These are phyloP conservation scores for Biscogniauxia marginata DNA, from an alignment of 2,329 filamentous ascomycete genomes.

Conservation along the genomic window DNA sequence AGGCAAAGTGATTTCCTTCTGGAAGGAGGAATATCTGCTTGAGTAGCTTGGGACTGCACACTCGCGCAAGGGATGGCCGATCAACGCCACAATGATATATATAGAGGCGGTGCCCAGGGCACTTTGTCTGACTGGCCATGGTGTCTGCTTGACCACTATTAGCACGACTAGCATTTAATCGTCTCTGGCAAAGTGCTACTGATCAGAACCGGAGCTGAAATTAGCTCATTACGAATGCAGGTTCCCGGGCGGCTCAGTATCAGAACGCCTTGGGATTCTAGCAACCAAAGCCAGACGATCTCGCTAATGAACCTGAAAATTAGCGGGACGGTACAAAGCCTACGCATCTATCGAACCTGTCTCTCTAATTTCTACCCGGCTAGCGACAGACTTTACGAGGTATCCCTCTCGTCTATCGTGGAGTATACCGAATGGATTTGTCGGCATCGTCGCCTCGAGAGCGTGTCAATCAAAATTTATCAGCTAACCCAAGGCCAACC, in stretches of 20 bases:
- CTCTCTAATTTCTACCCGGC: neutral
- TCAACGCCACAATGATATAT: conserved; percentile 7
- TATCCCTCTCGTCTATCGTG: too few species aligned
- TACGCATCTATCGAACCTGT: neutral
- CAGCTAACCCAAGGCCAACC: neutral
- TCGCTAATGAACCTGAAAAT: neutral
- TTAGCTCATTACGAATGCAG: neutral
- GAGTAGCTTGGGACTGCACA: conserved; percentile 12
- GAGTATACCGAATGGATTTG: too few species aligned
- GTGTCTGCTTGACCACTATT: neutral
- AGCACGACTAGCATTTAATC: too few species aligned
- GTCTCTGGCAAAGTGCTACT: neutral
- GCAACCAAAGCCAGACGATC: neutral
- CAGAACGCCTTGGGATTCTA: neutral
- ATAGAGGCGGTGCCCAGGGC: conserved; percentile 1
- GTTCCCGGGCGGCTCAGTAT: neutral
- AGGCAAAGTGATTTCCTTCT: conserved; percentile 27
- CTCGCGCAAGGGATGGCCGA: neutral
- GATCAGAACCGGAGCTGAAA: neutral
- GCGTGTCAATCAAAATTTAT: too few species aligned
- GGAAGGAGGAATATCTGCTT: conserved; percentile 29
- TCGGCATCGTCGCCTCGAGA: too few species aligned
- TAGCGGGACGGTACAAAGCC: neutral
- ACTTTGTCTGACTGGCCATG: neutral
- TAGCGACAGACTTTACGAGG: too few species aligned